Evolutionary conservation across 331 rosid species (phyloP), one percentile per base, ranked within the genome.

Genomic region (Telfairia occidentalis): DNA sequence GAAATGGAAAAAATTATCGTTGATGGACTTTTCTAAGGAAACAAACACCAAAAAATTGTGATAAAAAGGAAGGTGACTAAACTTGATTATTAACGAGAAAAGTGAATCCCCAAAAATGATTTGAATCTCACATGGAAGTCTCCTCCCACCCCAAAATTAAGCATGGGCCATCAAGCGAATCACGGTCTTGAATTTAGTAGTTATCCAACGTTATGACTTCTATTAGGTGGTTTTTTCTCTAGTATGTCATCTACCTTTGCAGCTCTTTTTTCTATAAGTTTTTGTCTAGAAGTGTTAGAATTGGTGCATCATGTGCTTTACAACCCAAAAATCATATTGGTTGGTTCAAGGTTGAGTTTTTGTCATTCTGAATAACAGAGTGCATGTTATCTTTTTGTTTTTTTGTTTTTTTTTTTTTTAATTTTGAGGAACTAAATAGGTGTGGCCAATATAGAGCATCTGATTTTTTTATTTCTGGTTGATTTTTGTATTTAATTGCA

Each of bases 61-160:
- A n/a, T n/a, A n/a, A n/a, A n/a, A n/a, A n/a, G n/a, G n/a, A n/a
- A n/a, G n/a, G n/a, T n/a, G n/a, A n/a, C n/a, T n/a, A n/a, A n/a
- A n/a, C n/a, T n/a, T n/a, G n/a, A n/a, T n/a, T n/a, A n/a, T n/a
- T n/a, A n/a, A n/a, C n/a, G n/a, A n/a, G n/a, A n/a, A n/a, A n/a
- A n/a, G n/a, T n/a, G n/a, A n/a, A n/a, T n/a, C n/a, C n/a, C n/a
- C n/a, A 95, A 92, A 81, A 92, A 90, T 82, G 96, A 95, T 65
- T 95, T 82, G 78, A 85, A 79, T 80, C 99, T 97, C 9, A 46
- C 64, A 34, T 95, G 99, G 99, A 95, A 90, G 82, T 84, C 90
- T 75, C 38, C 5, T 0, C 32, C 46, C 9, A 21, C 8, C 77
- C 12, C n/a, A n/a, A n/a, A n/a, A n/a, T n/a, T n/a, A n/a, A n/a